Percentiles rank a stretch among this genome's conserved stretches.
These are phyloP conservation scores for Venturia aucupariae DNA, from an alignment of 2,329 filamentous ascomycete genomes.

Conservation along the genomic window DNA sequence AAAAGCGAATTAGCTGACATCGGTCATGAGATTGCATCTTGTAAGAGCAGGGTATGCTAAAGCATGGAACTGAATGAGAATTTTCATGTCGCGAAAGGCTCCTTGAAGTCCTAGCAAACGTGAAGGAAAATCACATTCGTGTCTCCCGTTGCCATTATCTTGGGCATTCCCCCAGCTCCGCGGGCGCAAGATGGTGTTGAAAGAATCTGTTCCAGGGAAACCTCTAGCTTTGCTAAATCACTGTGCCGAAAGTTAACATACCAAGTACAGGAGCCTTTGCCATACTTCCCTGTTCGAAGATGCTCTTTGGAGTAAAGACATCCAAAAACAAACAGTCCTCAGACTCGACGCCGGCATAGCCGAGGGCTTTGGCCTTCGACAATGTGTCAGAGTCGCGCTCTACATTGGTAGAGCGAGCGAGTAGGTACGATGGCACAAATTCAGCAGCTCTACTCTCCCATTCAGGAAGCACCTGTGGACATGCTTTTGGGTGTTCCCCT, in stretches of 20 bases:
- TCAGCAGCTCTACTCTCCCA: slow-evolving; percentile 32
- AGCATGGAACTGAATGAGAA: no score
- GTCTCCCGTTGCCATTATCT: background rate
- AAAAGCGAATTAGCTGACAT: background rate
- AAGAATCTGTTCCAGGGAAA: no score
- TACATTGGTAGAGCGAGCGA: background rate
- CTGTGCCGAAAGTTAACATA: background rate
- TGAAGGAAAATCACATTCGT: background rate
- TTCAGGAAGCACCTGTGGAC: slow-evolving; percentile 30
- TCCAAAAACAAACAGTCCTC: slow-evolving; percentile 43
- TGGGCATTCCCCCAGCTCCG: background rate
- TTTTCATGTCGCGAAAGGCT: background rate
- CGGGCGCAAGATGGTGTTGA: background rate
- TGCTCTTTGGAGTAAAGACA: slow-evolving; percentile 34
- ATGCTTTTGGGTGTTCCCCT: slow-evolving; percentile 30
- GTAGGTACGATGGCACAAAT: slow-evolving; percentile 26
- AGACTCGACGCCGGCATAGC: background rate
- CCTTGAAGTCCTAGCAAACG: background rate
- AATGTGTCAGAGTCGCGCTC: background rate
- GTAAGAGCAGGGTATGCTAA: no score
- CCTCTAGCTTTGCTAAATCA: no score
- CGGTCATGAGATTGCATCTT: background rate
- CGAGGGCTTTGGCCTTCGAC: background rate
- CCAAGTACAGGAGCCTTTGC: slow-evolving; percentile 11
- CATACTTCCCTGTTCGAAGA: slow-evolving; percentile 27